phyloP scores from a whole-genome alignment of 495 filamentous ascomycete species.

The Annulohypoxylon maeteangense region DNA sequence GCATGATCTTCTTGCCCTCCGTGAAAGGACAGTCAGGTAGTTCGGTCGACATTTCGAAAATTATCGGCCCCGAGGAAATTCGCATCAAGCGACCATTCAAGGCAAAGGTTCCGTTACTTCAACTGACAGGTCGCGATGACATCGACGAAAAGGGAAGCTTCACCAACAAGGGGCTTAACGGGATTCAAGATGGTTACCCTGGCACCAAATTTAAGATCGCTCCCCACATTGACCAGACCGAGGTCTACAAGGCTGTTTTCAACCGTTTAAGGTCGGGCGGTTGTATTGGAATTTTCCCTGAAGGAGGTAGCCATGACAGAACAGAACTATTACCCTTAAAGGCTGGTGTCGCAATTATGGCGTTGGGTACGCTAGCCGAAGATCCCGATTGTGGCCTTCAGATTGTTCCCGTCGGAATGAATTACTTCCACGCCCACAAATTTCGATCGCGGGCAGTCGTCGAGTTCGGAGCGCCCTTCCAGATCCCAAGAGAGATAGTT shows the following conservation, averaged over 20 bases:
- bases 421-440: slow-evolving; percentile 99
- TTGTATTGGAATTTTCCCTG: slow-evolving; percentile 96
- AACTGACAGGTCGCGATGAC: slow-evolving; percentile 82
- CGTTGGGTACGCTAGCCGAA: slow-evolving; percentile 88
- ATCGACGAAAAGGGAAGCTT: slow-evolving; percentile 67
- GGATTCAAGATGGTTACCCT: slow-evolving; percentile 69
- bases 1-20: slow-evolving; percentile 85
- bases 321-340: slow-evolving; percentile 94
- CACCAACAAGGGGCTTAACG: slow-evolving; percentile 60
- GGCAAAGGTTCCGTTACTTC: slow-evolving; percentile 71
- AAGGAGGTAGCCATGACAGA: slow-evolving; percentile 96
- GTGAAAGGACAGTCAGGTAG: slow-evolving; percentile 78
- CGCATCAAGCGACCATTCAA: slow-evolving; percentile 87
- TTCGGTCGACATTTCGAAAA: slow-evolving; percentile 81
- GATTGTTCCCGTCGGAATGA: slow-evolving; percentile 99
- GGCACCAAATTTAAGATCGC: slow-evolving; percentile 87
- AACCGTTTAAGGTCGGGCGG: slow-evolving; percentile 80
- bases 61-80: slow-evolving; percentile 82
- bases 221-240: slow-evolving; percentile 92
- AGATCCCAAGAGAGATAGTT: slow-evolving; percentile 83
- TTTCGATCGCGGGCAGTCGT: slow-evolving; percentile 97
- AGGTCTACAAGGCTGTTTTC: slow-evolving; percentile 95
- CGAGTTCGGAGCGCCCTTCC: slow-evolving; percentile 90
- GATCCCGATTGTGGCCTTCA: slow-evolving; percentile 90
- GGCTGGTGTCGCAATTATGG: slow-evolving; percentile 98